Evolutionary conservation across 352 stramenopile genomes (phyloP), one percentile per base, ranked within the genome.

Genomic region (Bremia lactucae): DNA sequence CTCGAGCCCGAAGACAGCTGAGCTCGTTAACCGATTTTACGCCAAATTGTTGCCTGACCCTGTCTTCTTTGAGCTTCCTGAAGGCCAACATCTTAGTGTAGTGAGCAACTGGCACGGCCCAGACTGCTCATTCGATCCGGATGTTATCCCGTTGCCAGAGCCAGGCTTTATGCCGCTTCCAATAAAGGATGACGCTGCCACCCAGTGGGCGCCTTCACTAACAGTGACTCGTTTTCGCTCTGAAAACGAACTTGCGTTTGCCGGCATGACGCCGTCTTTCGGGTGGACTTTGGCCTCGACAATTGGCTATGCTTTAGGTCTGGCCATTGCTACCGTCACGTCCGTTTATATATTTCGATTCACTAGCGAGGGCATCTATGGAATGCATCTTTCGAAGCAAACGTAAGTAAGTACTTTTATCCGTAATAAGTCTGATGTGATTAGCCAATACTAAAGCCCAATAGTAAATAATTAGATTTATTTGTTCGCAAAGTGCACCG

Each of bases 81-180:
- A 60, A 31, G 72, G 68, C 3, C 54, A 82, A 8, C 26, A 60
- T 2, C 43, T 67, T 13, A 62, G 53, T 7, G 33, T 83, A 5
- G 53, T 83, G 42, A 91, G 79, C 65, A 91, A 82, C 48, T 89
- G 86, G 64, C 62, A 83, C 45, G 79, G 73, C 4, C 11, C 42
- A 0, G 58, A 86, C 29, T 91, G 79, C 47, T 44, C 43, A 0
- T 87, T 72, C 37, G 74, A 91, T 36, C 51, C 58, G 9, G 52
- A 47, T 20, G 52, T 83, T 23, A 68, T 88, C 20, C 46, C 47
- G 18, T 52, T 72, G 31, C 34, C 51, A 47, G 40, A 60, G 55
- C 26, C 50, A 49, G 36, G 60, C 39, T 46, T 83, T 23, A 68
- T 88, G 19, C 46, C 47, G 18, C 50, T 72, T 28, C 34, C 51